A percentile compares a stretch with the other conserved stretches of the same genome.
These are phyloP conservation scores for Colletotrichum sp. DNA, from an alignment of 2,329 filamentous ascomycete genomes.

Conservation along the genomic window DNA sequence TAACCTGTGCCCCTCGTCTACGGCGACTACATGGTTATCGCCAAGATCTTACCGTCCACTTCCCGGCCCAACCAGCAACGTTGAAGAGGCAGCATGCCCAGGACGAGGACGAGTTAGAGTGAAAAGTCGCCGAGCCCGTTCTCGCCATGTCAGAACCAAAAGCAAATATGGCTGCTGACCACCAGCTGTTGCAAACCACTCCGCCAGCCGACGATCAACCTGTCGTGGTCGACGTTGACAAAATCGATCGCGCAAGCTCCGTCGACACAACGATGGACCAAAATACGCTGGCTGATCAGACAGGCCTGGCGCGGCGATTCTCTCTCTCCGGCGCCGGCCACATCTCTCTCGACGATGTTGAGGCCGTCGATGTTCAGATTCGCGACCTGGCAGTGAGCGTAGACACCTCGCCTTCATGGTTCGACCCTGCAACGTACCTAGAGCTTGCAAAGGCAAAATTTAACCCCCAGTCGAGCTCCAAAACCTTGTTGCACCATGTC, in stretches of 20 bases:
- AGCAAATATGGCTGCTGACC: not conserved
- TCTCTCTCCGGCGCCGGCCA: constrained; percentile 38
- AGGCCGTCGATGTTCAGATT: constrained; percentile 58
- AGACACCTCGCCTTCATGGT: constrained; percentile 60
- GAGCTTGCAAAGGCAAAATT: constrained; percentile 43
- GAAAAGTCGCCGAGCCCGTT: not conserved
- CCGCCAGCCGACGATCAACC: not conserved
- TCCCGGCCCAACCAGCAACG: not conserved
- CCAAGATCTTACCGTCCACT: not conserved
- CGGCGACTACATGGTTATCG: not conserved
- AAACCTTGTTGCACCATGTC: constrained; percentile 66
- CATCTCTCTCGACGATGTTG: constrained; percentile 57
- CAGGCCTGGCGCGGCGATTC: constrained; percentile 23
- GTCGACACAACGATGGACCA: constrained; percentile 33
- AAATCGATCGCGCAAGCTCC: constrained; percentile 36
- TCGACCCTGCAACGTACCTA: constrained; percentile 52
- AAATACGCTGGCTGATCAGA: constrained; percentile 12
- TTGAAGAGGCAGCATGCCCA: not conserved
- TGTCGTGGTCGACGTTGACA: constrained; percentile 30
- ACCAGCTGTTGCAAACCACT: not conserved
- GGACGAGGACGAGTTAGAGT: not conserved
- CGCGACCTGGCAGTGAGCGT: constrained; percentile 61
- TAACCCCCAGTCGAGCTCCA: constrained; percentile 42
- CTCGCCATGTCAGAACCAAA: not conserved
- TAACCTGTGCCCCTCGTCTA: not conserved